Evolutionary conservation across 495 filamentous ascomycete genomes (phyloP), one percentile per base, ranked within the genome.

Genomic region (Sordaria brevicollis): DNA sequence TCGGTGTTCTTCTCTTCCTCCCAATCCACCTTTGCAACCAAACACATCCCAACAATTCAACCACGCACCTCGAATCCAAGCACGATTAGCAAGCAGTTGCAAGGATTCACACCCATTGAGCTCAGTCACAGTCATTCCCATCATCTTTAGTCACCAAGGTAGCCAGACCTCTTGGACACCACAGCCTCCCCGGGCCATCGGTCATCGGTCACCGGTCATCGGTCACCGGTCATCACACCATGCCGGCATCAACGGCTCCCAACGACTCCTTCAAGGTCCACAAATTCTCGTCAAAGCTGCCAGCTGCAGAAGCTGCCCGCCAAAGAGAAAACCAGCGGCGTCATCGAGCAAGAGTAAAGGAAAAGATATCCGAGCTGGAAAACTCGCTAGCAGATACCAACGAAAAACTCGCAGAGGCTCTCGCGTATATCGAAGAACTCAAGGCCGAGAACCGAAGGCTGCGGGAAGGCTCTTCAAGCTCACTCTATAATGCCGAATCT

Each of bases 301-400:
- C 74, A 7, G 73, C 68, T 1, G 69, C 73, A 29, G 70, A 78
- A 15, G 76, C 76, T 10, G 76, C 76, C 3, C 71, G 76, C 1
- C 67, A 72, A 21, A 73, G 74, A 0, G 76, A 76, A 39, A 79
- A 79, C 68, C 77, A 79, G 67, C 76, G 77, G 25, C 74, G 77
- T 10, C 77, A 79, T 62, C 76, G 77, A 4, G 76, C 76, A 13
- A 71, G 74, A 39, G 76, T 77, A 21, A 79, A 79, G 66, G 65
- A 67, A 34, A 68, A 65, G 1, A 73, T 77, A 11, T 35, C 65
- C 17, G 74, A 76, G 29, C 74, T 79, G 3, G 76, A 79, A 57
- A 21, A 39, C 1, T 34, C 71, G 2, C 70, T 79, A 1, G 65
- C 41, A 8, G 57, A 17, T 5, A 71, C 75, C 0, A 69, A 73